Conservation (phyloP, 805 yeast genomes). For the Pichia kluyveri region DNA sequence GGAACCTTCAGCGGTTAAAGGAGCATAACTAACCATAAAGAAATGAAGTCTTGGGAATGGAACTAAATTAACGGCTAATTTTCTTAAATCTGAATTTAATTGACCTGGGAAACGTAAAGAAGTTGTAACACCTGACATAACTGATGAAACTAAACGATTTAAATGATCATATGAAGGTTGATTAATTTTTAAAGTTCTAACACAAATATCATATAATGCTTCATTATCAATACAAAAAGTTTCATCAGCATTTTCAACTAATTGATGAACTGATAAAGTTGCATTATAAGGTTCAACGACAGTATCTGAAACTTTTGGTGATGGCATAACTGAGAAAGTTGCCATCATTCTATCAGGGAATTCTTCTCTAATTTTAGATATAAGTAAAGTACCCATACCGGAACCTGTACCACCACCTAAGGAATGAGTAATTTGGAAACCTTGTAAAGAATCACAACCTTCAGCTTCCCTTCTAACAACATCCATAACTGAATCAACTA, state of each 20-base stretch:
- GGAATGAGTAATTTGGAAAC: conserved; percentile 83
- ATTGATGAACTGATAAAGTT: conserved; percentile 81
- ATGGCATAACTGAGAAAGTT: conserved; percentile 87
- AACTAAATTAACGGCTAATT: conserved; percentile 87
- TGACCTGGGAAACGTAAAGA: conserved; percentile 93
- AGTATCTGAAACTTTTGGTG: conserved; percentile 85
- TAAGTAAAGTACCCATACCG: conserved; percentile 87
- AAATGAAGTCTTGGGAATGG: conserved; percentile 95
- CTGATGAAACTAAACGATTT: conserved; percentile 77
- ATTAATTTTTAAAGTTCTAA: conserved; percentile 69
- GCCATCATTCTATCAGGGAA: conserved; percentile 96
- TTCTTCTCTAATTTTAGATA: conserved; percentile 83
- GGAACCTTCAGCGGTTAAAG: conserved; percentile 73
- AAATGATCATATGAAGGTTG: conserved; percentile 75
- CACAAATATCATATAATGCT: conserved; percentile 85
- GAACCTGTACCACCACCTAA: conserved; percentile 94
- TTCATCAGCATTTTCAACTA: conserved; percentile 85
- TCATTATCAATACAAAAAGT: conserved; percentile 94
- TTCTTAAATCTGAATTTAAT: conserved; percentile 85
- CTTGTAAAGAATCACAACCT: conserved; percentile 86
- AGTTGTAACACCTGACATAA: conserved; percentile 93
- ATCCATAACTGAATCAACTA: conserved; percentile 83
- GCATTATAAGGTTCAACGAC: conserved; percentile 96
- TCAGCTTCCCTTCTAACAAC: conserved; percentile 91
- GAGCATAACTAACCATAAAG: conserved; percentile 94